Conservation (phyloP, 2,329 filamentous ascomycete species). For the Hymenoscyphus scutula region DNA sequence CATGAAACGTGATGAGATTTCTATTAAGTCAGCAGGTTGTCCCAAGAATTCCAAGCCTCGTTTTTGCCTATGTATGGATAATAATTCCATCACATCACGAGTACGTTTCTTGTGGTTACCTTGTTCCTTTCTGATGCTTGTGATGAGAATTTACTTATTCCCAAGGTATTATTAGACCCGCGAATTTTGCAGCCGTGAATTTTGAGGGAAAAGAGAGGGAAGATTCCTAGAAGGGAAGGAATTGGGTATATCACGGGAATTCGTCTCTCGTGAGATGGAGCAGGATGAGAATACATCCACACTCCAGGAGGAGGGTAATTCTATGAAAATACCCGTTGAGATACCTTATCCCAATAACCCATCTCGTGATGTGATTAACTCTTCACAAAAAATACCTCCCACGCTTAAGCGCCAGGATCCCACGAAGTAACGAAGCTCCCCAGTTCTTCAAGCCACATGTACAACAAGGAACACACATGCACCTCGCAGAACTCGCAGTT, state of each 20-base stretch:
- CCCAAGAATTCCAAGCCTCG: no score
- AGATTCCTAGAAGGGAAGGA: not conserved
- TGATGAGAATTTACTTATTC: not conserved
- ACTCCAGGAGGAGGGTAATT: not conserved
- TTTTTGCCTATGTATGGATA: slow-evolving; percentile 4
- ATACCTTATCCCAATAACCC: not conserved
- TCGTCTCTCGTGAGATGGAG: not conserved
- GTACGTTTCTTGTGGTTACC: not conserved
- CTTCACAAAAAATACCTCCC: not conserved
- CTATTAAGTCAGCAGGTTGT: not conserved
- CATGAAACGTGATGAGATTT: not conserved
- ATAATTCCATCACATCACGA: not conserved
- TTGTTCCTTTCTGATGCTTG: not conserved
- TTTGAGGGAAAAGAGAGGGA: not conserved
- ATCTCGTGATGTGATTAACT: not conserved
- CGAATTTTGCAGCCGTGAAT: not conserved
- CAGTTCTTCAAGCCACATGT: slow-evolving; percentile 4
- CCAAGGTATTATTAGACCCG: not conserved
- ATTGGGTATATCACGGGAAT: not conserved
- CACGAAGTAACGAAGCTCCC: not conserved
- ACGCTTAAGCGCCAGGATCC: not conserved
- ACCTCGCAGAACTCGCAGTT: not conserved
- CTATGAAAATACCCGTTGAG: not conserved
- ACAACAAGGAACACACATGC: not conserved
- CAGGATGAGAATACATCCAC: not conserved